phyloP scores from a whole-genome alignment of 345 rosid genomes.

The Syzygium oleosum region DNA sequence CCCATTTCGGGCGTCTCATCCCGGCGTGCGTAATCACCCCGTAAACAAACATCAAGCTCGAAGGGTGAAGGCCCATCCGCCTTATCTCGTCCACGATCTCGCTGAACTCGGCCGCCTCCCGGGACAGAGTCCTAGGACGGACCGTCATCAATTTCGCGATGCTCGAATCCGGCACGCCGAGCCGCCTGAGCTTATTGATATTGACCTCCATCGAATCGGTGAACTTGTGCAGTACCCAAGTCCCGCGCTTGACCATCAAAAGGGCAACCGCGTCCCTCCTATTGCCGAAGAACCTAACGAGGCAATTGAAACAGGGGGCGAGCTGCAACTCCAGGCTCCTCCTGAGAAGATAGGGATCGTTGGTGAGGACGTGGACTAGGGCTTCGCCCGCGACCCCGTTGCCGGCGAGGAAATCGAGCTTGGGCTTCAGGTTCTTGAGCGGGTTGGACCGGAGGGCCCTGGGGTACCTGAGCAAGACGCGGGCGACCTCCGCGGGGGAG shows the following conservation, averaged over 20 bases:
- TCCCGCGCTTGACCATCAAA: not conserved
- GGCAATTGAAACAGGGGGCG: constrained; percentile 4
- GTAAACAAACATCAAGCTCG: not conserved
- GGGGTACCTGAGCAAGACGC: not conserved
- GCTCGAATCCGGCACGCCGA: constrained; percentile 2
- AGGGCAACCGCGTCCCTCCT: not conserved
- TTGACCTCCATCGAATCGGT: not conserved
- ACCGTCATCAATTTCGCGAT: constrained; percentile 1
- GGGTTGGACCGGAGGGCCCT: not conserved
- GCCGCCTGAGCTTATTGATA: not conserved
- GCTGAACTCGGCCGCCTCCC: not conserved
- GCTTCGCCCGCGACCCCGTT: not conserved
- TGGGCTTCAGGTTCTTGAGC: constrained; percentile 3
- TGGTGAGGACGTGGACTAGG: constrained; percentile 2
- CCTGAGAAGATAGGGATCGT: constrained; percentile 2
- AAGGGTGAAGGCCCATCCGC: constrained; percentile 11
- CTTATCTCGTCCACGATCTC: not conserved
- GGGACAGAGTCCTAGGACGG: constrained; percentile 3
- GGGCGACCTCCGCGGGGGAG: not conserved
- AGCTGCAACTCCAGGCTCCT: not conserved
- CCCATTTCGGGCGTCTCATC: constrained; percentile 1
- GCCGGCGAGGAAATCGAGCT: constrained; percentile 5
- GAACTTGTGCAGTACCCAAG: constrained; percentile 3
- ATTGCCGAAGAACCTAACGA: constrained; percentile 1
- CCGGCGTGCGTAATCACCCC: not conserved